These are phyloP conservation scores for Beauveria sp. DNA, from an alignment of 2,329 filamentous ascomycete species.

Conservation along the genomic window DNA sequence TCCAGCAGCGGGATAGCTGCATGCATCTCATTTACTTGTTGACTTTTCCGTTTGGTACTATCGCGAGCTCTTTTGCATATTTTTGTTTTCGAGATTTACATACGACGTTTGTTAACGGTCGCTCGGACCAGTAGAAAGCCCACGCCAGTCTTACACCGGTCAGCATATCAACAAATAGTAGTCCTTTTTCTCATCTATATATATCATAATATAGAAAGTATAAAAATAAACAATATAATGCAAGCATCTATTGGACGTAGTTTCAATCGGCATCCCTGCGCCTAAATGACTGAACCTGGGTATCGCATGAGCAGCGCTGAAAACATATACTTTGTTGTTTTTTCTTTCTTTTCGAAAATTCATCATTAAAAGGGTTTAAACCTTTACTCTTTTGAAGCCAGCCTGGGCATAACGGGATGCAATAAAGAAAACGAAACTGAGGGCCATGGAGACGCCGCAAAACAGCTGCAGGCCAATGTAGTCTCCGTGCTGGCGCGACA, in stretches of 20 bases:
- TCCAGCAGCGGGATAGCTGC: neutral
- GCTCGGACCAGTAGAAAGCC: too few relatives aligned
- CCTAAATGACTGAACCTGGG: neutral
- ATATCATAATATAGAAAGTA: neutral
- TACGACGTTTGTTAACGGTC: too few relatives aligned
- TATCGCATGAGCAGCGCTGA: neutral
- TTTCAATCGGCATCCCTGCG: neutral
- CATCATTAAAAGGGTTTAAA: neutral
- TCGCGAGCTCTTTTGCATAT: too few relatives aligned
- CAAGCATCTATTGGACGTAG: neutral
- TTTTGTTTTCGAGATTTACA: too few relatives aligned
- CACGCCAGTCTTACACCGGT: too few relatives aligned
- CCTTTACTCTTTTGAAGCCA: conserved; percentile 19
- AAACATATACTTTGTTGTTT: neutral
- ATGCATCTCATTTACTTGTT: too few relatives aligned
- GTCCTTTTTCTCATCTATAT: neutral
- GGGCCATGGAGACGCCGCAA: conserved; percentile 44
- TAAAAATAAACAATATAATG: neutral
- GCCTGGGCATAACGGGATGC: conserved; percentile 27
- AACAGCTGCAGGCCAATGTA: conserved; percentile 59
- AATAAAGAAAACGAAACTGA: conserved; percentile 21
- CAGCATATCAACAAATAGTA: neutral
- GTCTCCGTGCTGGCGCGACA: conserved; percentile 40
- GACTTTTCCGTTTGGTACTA: too few relatives aligned
- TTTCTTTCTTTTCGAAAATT: neutral